Base-by-base conservation (phyloP, 495 filamentous ascomycete genomes). In the Aspergillus indologenus region DNA sequence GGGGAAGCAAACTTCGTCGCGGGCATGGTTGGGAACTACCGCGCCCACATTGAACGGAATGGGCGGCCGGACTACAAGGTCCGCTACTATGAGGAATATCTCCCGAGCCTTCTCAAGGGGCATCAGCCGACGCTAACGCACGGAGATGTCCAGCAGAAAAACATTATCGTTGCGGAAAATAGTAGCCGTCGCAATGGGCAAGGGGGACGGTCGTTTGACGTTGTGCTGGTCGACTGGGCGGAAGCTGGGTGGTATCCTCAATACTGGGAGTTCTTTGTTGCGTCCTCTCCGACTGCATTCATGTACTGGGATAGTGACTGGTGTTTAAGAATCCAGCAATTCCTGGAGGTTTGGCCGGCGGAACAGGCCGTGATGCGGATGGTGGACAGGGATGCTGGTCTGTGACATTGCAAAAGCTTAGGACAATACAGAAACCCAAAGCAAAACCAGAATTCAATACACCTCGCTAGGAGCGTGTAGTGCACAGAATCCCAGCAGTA, bases 71-170 rank as follows among this genome's bases (percentile, higher is more conserved):
- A 68, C 54, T 68, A 65, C 47, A 70, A 63, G 56, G 59, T 52
- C 59, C 62, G 62, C 57, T 71, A 60, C 58, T 68, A 61, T 43
- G 58, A 66, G 58, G 61, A 53, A 59, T 58, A 68, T 40, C 47
- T 65, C 31, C 15, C 59, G 60, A 40, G 42, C 44, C 45, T 65
- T 24, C 59, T 67, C 45, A 53, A 66, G 56, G 65, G 67, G 44
- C 66, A 71, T 42, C 62, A 53, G 60, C 66, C 68, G 0, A 69
- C 60, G 20, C 60, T 71, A 45, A 69, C 67, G 19, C 69, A 71
- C 56, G 65, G 68, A 46, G 66, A 69, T 43, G 45, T 64, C 52
- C 66, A 71, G 58, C 60, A 63, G 60, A 71, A 69, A 57, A 69
- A 71, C 46, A 69, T 69, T 56, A 61, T 69, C 57, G 61, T 67